A percentile compares a stretch with the other conserved stretches of the same genome.
These are phyloP conservation scores for Hibiscus syriacus DNA, from an alignment of 345 rosid species.

Conservation along the genomic window DNA sequence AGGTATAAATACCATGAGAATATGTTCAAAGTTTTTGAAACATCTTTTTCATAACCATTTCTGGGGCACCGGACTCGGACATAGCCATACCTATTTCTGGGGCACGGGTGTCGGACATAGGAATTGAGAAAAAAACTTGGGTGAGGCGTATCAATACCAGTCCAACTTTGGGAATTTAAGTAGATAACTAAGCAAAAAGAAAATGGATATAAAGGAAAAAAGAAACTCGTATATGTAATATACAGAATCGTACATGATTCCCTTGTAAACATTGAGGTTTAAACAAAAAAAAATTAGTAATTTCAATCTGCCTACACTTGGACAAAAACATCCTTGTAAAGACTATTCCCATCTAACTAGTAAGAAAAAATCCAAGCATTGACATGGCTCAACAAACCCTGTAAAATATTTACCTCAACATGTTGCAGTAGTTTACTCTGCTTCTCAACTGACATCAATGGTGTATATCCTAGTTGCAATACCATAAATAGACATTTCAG, in stretches of 20 bases:
- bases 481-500: neutral
- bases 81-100: too few relatives aligned
- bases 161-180: too few relatives aligned
- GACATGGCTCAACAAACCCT: neutral
- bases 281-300: neutral
- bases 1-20: too few relatives aligned
- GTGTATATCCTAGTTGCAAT: neutral
- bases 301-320: neutral
- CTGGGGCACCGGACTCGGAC: too few relatives aligned
- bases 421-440: slow-evolving; percentile 1
- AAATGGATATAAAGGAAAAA: neutral
- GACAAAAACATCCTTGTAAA: neutral
- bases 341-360: neutral
- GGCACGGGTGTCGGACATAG: too few relatives aligned
- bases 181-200: too few relatives aligned
- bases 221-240: neutral
- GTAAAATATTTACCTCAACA: slow-evolving; percentile 10
- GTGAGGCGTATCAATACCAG: too few relatives aligned
- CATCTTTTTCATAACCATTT: too few relatives aligned
- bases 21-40: too few relatives aligned
- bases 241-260: neutral
- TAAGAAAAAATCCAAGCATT: neutral
- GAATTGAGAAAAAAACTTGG: too few relatives aligned
- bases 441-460: neutral
- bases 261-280: neutral